Conservation (phyloP, 768 basidiomycete species). For the Mycena olivaceomarginata region DNA sequence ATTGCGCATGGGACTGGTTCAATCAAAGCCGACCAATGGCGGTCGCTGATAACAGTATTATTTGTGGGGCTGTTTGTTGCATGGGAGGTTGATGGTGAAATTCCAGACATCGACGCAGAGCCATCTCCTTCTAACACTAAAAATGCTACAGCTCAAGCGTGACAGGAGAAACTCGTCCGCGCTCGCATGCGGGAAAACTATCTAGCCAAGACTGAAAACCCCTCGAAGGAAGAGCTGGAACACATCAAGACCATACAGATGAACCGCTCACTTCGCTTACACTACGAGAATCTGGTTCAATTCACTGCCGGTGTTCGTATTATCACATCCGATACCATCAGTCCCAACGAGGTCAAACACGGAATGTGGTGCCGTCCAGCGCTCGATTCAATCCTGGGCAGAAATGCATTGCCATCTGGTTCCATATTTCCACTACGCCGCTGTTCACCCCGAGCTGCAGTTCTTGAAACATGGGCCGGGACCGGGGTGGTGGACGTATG, state of each 20-base stretch:
- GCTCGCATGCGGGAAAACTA: constrained; percentile 13
- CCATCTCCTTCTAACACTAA: constrained; percentile 34
- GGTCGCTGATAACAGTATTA: constrained; percentile 33
- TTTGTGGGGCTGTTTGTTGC: constrained; percentile 32
- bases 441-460: no score
- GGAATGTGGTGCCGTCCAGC: constrained; percentile 4
- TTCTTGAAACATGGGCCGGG: constrained; percentile 30
- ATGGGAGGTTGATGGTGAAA: constrained; percentile 42
- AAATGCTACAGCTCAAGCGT: constrained; percentile 21
- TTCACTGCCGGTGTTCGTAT: constrained; percentile 19
- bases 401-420: not conserved
- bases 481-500: constrained; percentile 33
- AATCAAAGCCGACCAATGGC: constrained; percentile 49
- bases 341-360: constrained; percentile 40
- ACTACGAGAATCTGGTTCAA: constrained; percentile 32
- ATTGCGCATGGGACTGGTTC: constrained; percentile 11
- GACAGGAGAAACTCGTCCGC: no score
- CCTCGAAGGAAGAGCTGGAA: constrained; percentile 16
- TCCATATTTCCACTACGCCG: no score
- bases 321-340: not conserved
- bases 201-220: constrained; percentile 17
- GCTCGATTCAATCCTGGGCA: constrained; percentile 37
- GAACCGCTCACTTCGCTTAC: constrained; percentile 35
- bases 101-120: constrained; percentile 38
- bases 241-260: constrained; percentile 18